phyloP scores from a whole-genome alignment of 345 rosid genomes.

The Euclidium syriacum region DNA sequence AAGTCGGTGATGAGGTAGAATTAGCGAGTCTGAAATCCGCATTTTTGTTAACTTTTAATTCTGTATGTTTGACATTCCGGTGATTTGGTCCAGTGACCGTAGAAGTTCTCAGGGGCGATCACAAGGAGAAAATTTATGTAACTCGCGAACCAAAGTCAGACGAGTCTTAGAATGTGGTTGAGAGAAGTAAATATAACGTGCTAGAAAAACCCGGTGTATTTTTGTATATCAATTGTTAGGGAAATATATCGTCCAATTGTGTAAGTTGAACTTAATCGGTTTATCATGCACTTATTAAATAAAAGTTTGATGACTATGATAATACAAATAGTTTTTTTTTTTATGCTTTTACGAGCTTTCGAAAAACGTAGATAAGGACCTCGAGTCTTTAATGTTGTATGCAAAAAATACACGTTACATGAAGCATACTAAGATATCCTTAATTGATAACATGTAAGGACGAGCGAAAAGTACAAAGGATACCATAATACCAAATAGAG shows the following conservation, averaged over 20 bases:
- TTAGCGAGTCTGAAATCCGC: background rate
- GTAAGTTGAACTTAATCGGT: too few species aligned
- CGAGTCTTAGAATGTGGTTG: conserved; percentile 41
- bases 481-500: too few species aligned
- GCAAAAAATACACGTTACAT: too few species aligned
- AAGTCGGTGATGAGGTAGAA: conserved; percentile 77
- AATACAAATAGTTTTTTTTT: too few species aligned
- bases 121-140: conserved; percentile 83
- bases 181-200: conserved; percentile 21
- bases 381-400: too few species aligned
- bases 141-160: conserved; percentile 80
- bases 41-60: background rate
- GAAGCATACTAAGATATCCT: too few species aligned
- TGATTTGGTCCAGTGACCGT: conserved; percentile 50
- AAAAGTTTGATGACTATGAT: too few species aligned
- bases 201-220: conserved; percentile 10
- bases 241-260: conserved; percentile 19
- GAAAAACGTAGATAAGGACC: too few species aligned
- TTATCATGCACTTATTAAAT: too few species aligned
- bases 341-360: too few species aligned
- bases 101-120: conserved; percentile 92
- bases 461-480: too few species aligned
- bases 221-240: conserved; percentile 19
- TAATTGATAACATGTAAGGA: too few species aligned
- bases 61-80: background rate